phyloP scores from a whole-genome alignment of 2,329 filamentous ascomycete genomes.

The Aspergillus flavus region DNA sequence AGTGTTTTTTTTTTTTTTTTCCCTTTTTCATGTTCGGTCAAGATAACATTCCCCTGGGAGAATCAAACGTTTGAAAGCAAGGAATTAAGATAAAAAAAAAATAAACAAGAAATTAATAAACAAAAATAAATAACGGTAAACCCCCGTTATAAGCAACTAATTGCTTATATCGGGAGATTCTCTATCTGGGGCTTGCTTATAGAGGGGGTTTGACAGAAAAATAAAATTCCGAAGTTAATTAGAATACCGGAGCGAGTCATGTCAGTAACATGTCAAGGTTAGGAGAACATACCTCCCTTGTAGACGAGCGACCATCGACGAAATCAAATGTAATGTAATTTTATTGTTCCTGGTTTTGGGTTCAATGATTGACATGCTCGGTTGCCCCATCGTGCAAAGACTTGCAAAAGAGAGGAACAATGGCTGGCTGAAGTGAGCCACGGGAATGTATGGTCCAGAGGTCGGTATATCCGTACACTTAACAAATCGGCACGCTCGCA shows the following conservation, averaged over 20 bases:
- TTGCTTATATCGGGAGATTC: too few relatives aligned
- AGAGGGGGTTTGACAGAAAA: too few relatives aligned
- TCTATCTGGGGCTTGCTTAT: too few relatives aligned
- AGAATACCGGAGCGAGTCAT: not conserved
- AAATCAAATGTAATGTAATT: not conserved
- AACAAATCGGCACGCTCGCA: not conserved
- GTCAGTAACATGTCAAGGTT: not conserved
- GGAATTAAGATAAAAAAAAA: not conserved
- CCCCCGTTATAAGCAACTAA: too few relatives aligned
- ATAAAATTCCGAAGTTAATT: too few relatives aligned
- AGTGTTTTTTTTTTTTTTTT: not conserved
- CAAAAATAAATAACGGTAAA: too few relatives aligned
- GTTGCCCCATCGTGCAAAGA: not conserved
- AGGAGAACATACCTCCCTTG: not conserved
- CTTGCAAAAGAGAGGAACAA: not conserved
- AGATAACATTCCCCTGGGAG: not conserved
- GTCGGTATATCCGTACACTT: too few relatives aligned
- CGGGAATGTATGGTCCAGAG: not conserved
- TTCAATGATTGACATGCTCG: not conserved
- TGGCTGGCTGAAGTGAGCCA: slow-evolving; percentile 2
- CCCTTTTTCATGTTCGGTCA: not conserved
- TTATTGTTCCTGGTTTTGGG: not conserved
- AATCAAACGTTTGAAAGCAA: not conserved
- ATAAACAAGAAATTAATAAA: too few relatives aligned
- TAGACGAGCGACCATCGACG: not conserved